Percentiles rank a stretch among this genome's conserved stretches.
Evolutionary conservation across 2,329 filamentous ascomycete genomes (phyloP).

Genomic region (Cladosporium cucumerinum): DNA sequence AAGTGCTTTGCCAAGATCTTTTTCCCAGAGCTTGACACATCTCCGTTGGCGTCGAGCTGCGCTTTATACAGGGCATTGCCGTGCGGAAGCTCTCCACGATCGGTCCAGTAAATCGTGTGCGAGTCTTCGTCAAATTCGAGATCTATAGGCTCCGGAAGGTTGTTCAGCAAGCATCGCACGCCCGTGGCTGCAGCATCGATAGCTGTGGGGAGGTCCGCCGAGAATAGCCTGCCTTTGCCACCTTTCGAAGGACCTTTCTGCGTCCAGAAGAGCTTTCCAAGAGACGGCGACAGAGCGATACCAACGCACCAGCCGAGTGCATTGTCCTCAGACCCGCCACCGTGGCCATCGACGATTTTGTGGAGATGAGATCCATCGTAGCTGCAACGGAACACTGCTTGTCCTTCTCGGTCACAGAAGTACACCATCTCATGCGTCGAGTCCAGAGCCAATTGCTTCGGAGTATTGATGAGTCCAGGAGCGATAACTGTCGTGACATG

Average conservation of each 20-base stretch:
- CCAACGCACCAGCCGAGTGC: constrained; percentile 36
- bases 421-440: constrained; percentile 34
- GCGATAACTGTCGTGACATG: constrained; percentile 45
- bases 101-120: constrained; percentile 57
- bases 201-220: constrained; percentile 43
- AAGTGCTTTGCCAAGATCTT: constrained; percentile 35
- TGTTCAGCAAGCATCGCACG: constrained; percentile 29
- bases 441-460: constrained; percentile 41
- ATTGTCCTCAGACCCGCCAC: constrained; percentile 34
- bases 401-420: constrained; percentile 45
- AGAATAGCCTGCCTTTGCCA: constrained; percentile 51
- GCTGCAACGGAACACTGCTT: constrained; percentile 35
- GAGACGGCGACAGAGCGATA: constrained; percentile 48
- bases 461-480: constrained; percentile 48
- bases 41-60: background rate
- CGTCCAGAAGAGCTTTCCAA: constrained; percentile 56
- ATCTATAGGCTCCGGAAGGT: constrained; percentile 57
- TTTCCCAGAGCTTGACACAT: background rate
- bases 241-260: constrained; percentile 57
- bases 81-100: constrained; percentile 55
- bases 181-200: constrained; percentile 39
- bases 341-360: constrained; percentile 40
- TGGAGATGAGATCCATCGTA: constrained; percentile 37
- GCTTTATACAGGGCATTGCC: constrained; percentile 32
- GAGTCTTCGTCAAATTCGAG: constrained; percentile 51